Conservation (phyloP, 805 yeast species). For the Candida insectorum region DNA sequence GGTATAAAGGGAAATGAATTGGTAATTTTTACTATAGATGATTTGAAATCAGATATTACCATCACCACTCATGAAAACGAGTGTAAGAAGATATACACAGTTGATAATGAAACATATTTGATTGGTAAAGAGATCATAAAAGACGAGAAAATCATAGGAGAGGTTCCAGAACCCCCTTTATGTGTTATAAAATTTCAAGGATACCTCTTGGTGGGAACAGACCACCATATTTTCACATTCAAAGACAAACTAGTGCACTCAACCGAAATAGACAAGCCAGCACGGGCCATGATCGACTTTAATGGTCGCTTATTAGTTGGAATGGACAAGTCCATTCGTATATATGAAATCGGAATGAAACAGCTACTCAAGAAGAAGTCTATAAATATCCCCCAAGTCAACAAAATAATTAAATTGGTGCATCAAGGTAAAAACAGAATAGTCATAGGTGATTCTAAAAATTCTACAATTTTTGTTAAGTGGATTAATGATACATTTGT, state of each 20-base stretch:
- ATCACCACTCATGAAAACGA: slow-evolving; percentile 26
- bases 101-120: slow-evolving; percentile 2
- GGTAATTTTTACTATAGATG: slow-evolving; percentile 54
- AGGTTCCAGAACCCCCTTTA: slow-evolving; percentile 2
- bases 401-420: slow-evolving; percentile 50
- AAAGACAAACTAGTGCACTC: slow-evolving; percentile 47
- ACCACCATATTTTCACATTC: slow-evolving; percentile 18
- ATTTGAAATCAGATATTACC: slow-evolving; percentile 21
- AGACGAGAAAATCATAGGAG: slow-evolving; percentile 1
- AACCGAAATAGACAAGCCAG: slow-evolving; percentile 51
- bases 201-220: slow-evolving; percentile 5
- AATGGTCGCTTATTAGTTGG: slow-evolving; percentile 60
- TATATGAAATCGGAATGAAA: slow-evolving; percentile 74
- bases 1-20: slow-evolving; percentile 54
- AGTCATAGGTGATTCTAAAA: slow-evolving; percentile 67
- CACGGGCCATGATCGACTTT: slow-evolving; percentile 51
- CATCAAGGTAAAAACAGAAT: slow-evolving; percentile 54
- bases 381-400: slow-evolving; percentile 38
- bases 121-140: slow-evolving; percentile 16
- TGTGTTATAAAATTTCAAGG: slow-evolving; percentile 5
- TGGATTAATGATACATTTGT: slow-evolving; percentile 56
- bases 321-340: slow-evolving; percentile 45
- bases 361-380: slow-evolving; percentile 72
- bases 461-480: slow-evolving; percentile 57
- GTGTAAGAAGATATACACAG: slow-evolving; percentile 1